A percentile compares a stretch with the other conserved stretches of the same genome.
These are phyloP conservation scores for Tolypocladium album DNA, from an alignment of 2,329 filamentous ascomycete species.

Conservation along the genomic window DNA sequence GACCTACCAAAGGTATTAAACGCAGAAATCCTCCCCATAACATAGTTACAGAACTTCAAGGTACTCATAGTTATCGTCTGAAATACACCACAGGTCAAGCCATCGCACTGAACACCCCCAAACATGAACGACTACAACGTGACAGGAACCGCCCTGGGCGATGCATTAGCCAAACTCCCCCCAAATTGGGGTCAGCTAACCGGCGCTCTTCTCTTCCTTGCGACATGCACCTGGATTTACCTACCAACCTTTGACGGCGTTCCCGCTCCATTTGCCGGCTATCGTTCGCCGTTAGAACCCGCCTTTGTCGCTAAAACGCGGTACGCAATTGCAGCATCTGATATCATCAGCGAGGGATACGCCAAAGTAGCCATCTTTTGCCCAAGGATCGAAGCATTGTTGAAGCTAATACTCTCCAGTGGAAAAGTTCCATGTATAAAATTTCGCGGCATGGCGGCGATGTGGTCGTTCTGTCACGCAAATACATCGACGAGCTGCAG, in stretches of 20 bases:
- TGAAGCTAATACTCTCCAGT: neutral
- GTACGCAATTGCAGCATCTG: neutral
- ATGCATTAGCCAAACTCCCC: neutral
- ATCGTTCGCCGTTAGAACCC: constrained; percentile 3
- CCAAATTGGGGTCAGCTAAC: neutral
- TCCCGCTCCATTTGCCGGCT: constrained; percentile 2
- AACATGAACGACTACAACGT: neutral
- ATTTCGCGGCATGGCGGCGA: constrained; percentile 5
- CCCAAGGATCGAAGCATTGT: neutral
- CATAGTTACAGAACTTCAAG: neutral
- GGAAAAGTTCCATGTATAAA: constrained; percentile 4
- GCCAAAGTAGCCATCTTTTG: neutral
- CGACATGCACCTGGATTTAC: neutral
- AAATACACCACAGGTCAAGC: neutral
- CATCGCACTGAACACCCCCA: neutral
- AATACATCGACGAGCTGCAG: constrained; percentile 6
- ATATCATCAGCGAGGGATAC: constrained; percentile 5
- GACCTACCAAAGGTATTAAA: neutral
- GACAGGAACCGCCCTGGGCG: neutral
- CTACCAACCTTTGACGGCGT: neutral
- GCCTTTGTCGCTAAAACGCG: constrained; percentile 1
- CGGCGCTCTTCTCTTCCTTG: neutral
- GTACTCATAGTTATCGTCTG: neutral
- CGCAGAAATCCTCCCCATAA: neutral
- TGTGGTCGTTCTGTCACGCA: constrained; percentile 3